These are phyloP conservation scores for Cenchrus purpureus DNA, from an alignment of 176 grass and related monocot genomes.

Conservation along the genomic window DNA sequence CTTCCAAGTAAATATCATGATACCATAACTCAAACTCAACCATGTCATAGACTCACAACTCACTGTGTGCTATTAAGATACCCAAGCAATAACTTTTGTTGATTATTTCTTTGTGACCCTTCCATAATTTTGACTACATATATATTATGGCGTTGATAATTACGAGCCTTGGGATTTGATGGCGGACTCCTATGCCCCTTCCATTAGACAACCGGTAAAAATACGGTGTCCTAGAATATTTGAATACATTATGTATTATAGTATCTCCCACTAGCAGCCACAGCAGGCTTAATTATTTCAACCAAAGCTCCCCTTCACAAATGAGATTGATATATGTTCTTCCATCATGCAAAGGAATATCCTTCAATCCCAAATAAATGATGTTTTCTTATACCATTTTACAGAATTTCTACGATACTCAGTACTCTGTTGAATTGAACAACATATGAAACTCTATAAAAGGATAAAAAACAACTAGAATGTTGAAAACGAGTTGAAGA, in stretches of 20 bases:
- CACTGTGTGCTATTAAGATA: too few relatives aligned
- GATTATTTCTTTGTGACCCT: too few relatives aligned
- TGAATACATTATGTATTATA: neutral
- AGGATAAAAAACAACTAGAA: neutral
- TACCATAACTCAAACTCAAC: too few relatives aligned
- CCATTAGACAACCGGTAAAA: neutral
- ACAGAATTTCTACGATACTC: neutral
- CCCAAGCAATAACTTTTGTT: too few relatives aligned
- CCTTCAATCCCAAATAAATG: neutral
- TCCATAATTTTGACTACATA: too few relatives aligned
- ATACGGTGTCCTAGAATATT: neutral
- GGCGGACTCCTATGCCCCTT: neutral
- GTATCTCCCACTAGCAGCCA: neutral
- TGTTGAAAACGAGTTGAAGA: neutral
- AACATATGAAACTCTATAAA: neutral
- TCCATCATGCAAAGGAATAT: neutral
- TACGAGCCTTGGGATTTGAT: too few relatives aligned
- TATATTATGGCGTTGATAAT: neutral
- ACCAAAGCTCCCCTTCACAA: neutral
- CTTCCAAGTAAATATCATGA: too few relatives aligned
- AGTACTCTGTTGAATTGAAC: neutral
- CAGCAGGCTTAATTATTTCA: neutral
- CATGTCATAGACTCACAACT: too few relatives aligned
- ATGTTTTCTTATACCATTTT: neutral
- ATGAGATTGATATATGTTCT: neutral